Percentiles rank a stretch among this genome's conserved stretches.
Evolutionary conservation across 768 basidiomycete species (phyloP).

Genomic region (Lyophyllum decastes): DNA sequence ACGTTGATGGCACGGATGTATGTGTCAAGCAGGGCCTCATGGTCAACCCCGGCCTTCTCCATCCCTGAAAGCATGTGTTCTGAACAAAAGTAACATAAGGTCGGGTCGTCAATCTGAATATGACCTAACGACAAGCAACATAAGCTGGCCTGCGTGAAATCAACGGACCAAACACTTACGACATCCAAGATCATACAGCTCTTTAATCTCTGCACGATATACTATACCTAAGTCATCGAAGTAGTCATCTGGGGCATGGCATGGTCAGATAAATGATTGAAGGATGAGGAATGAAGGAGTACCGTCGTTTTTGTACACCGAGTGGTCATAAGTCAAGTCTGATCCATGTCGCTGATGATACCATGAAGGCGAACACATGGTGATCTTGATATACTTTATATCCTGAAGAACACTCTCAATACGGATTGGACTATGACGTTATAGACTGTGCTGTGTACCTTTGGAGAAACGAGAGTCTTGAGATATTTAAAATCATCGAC

Average conservation of each 20-base stretch:
- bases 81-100: slow-evolving; percentile 67
- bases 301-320: slow-evolving; percentile 65
- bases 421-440: background rate
- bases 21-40: slow-evolving; percentile 63
- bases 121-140: slow-evolving; percentile 36
- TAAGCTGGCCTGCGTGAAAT: slow-evolving; percentile 1
- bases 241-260: slow-evolving; percentile 41
- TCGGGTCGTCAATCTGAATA: slow-evolving; percentile 55
- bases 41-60: slow-evolving; percentile 60
- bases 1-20: slow-evolving; percentile 69
- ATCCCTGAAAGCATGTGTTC: slow-evolving; percentile 54
- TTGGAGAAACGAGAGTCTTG: slow-evolving; percentile 54
- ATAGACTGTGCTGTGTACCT: slow-evolving; percentile 34
- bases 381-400: slow-evolving; percentile 68
- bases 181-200: slow-evolving; percentile 49
- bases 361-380: slow-evolving; percentile 72
- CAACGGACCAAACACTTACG: slow-evolving; percentile 33
- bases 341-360: slow-evolving; percentile 69
- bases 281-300: slow-evolving; percentile 8
- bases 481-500: slow-evolving; percentile 62
- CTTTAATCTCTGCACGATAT: slow-evolving; percentile 50
- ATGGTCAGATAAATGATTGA: background rate
- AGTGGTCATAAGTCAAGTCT: slow-evolving; percentile 54
- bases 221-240: slow-evolving; percentile 49
- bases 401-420: slow-evolving; percentile 39